A percentile compares a stretch with the other conserved stretches of the same genome.
These are phyloP conservation scores for Clavispora asparagi DNA, from an alignment of 805 yeast species.

Conservation along the genomic window DNA sequence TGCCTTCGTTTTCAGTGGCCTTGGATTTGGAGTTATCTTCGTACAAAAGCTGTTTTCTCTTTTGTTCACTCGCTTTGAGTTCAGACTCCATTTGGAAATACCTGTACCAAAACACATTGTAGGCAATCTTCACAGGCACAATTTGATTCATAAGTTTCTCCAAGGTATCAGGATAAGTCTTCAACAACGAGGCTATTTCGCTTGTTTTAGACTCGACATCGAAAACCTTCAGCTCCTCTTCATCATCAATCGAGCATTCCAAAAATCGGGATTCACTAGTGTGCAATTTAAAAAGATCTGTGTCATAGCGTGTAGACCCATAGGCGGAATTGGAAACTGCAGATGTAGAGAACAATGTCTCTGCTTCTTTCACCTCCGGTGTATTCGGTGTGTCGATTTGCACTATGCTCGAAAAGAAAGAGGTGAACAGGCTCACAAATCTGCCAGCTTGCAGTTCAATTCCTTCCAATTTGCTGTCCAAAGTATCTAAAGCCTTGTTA, in stretches of 20 bases:
- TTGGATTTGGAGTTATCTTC: constrained; percentile 12
- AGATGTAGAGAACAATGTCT: constrained; percentile 16
- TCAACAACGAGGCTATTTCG: constrained; percentile 45
- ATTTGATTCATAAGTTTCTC: constrained; percentile 50
- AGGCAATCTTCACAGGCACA: constrained; percentile 61
- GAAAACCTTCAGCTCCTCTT: constrained; percentile 22
- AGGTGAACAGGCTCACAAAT: constrained; percentile 55
- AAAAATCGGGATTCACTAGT: constrained; percentile 22
- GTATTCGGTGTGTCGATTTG: constrained; percentile 17
- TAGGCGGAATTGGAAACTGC: constrained; percentile 20
- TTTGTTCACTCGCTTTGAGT: constrained; percentile 56
- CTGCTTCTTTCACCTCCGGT: constrained; percentile 10
- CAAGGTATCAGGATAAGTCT: constrained; percentile 44
- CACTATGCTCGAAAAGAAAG: constrained; percentile 42
- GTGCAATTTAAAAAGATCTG: constrained; percentile 36
- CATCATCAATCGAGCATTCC: constrained; percentile 11
- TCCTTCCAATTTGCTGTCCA: constrained; percentile 66
- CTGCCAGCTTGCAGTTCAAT: constrained; percentile 66
- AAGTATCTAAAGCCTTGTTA: constrained; percentile 54
- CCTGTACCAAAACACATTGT: constrained; percentile 67
- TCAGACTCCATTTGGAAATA: constrained; percentile 53
- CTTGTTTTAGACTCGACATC: constrained; percentile 44
- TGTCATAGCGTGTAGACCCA: constrained; percentile 35
- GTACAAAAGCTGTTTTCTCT: constrained; percentile 58
- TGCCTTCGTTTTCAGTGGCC: constrained; percentile 41